These are phyloP conservation scores for Aspergillus sparsus DNA, from an alignment of 495 filamentous ascomycete genomes.

Conservation along the genomic window DNA sequence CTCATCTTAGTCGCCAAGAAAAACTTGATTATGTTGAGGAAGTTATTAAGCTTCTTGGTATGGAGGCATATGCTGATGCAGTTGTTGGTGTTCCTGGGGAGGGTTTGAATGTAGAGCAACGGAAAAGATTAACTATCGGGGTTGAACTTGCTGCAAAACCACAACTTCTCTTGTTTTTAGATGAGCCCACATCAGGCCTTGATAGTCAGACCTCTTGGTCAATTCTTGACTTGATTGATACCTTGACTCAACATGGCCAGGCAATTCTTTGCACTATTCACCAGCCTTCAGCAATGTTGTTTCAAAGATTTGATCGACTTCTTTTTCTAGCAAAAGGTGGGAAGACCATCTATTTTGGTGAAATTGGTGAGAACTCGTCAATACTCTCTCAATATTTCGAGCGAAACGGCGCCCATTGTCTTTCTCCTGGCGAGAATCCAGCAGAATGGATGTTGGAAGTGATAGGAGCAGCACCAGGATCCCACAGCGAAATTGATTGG, in stretches of 20 bases:
- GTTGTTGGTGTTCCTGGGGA: constrained; percentile 47
- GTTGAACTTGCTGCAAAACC: constrained; percentile 89
- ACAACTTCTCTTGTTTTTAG: constrained; percentile 82
- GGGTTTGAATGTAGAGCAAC: constrained; percentile 86
- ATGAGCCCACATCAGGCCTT: constrained; percentile 81
- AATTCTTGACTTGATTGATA: constrained; percentile 74
- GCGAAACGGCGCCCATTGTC: constrained; percentile 63
- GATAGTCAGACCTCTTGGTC: constrained; percentile 85
- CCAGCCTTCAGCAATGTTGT: constrained; percentile 88
- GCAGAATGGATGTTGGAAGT: constrained; percentile 95
- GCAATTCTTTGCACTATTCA: constrained; percentile 96
- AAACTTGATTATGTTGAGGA: constrained; percentile 53
- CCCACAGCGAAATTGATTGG: constrained; percentile 75
- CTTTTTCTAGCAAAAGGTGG: constrained; percentile 79
- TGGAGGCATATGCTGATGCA: constrained; percentile 47
- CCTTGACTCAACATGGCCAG: constrained; percentile 80
- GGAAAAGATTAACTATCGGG: constrained; percentile 86
- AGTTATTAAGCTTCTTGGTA: constrained; percentile 50
- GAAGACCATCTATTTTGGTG: constrained; percentile 83
- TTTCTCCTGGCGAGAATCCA: constrained; percentile 73
- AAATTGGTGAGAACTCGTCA: constrained; percentile 79
- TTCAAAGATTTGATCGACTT: constrained; percentile 79
- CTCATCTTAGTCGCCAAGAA: constrained; percentile 35
- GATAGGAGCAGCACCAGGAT: constrained; percentile 66
- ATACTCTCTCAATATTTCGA: constrained; percentile 76